Evolutionary conservation across 2,329 filamentous ascomycete species (phyloP), one percentile per base, ranked within the genome.

Genomic region (Neoascochyta sp.): DNA sequence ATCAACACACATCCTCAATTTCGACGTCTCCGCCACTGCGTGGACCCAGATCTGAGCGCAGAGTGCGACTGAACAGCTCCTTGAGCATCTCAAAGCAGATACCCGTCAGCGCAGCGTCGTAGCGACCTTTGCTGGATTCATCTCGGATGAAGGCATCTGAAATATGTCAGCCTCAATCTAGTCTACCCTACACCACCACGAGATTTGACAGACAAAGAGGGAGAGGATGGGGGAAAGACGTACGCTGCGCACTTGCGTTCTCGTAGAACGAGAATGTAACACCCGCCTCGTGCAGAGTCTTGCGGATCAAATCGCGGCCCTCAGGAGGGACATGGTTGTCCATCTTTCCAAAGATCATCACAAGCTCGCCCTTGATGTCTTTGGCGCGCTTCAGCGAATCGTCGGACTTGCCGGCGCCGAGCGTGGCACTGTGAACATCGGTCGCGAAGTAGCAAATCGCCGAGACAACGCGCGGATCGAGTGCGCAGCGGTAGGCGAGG

Each of bases 391-490:
- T 63, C 24, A 86, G 57, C 43, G 71, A 76, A 51, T 84, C 75
- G 54, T 85, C 81, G 13, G 69, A 70, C 58, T 77, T 76, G 45
- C 76, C 67, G 36, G 77, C 74, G 14, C 87, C 90, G 1, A 96
- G 75, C 7, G 81, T 86, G 34, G 77, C 75, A 42, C 72, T 78
- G 68, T 95, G 90, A 29, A 95, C 80, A 66, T 95, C 90, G 9
- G 89, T 95, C 7, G 86, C 87, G 64, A 95, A 95, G 69, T 88
- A 96, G 60, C 86, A 82, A 16, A 94, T 83, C 20, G 80, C 80
- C 16, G 86, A 85, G 21, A 74, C 73, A 36, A 95, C 77, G 34
- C 89, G 76, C 13, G 76, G 71, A 62, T 95, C 87, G 27, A 95
- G 73, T 50, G 80, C 79, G 49, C 74, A 78, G 22, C 80, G 71